Evolutionary conservation across 768 basidiomycete genomes (phyloP).

Genomic region (Agaricus subrufescens): DNA sequence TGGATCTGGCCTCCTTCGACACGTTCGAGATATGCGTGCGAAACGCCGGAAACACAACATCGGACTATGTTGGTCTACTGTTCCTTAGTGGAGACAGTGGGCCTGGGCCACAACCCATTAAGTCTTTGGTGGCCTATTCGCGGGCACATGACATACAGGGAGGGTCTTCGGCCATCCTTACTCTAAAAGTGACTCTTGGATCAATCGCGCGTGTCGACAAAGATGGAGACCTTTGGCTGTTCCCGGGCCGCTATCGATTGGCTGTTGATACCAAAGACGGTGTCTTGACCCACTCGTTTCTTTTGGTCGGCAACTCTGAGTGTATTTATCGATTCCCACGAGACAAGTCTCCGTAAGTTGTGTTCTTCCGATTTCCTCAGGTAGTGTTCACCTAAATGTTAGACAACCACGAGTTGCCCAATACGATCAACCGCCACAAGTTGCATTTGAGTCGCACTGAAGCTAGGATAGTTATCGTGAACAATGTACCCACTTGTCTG

Average conservation of each 20-base stretch:
- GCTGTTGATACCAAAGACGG: conserved; percentile 37
- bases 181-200: conserved; percentile 40
- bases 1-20: conserved; percentile 44
- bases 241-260: conserved; percentile 38
- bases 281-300: conserved; percentile 34
- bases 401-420: too few relatives aligned
- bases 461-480: too few relatives aligned
- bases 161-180: conserved; percentile 21
- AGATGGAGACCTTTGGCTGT: conserved; percentile 40
- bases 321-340: conserved; percentile 41
- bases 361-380: neutral
- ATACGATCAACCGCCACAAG: too few relatives aligned
- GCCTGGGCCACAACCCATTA: conserved; percentile 47
- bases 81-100: conserved; percentile 46
- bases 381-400: neutral
- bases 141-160: conserved; percentile 27
- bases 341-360: neutral
- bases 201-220: conserved; percentile 46
- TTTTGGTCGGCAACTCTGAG: conserved; percentile 34
- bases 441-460: too few relatives aligned
- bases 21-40: conserved; percentile 42
- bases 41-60: conserved; percentile 45
- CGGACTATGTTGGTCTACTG: conserved; percentile 52
- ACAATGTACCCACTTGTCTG: too few relatives aligned
- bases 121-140: conserved; percentile 45